Percentiles rank a stretch among this genome's conserved stretches.
These are phyloP conservation scores for Telopea speciosissima DNA, from an alignment of 177 flowering plant genomes.

Conservation along the genomic window DNA sequence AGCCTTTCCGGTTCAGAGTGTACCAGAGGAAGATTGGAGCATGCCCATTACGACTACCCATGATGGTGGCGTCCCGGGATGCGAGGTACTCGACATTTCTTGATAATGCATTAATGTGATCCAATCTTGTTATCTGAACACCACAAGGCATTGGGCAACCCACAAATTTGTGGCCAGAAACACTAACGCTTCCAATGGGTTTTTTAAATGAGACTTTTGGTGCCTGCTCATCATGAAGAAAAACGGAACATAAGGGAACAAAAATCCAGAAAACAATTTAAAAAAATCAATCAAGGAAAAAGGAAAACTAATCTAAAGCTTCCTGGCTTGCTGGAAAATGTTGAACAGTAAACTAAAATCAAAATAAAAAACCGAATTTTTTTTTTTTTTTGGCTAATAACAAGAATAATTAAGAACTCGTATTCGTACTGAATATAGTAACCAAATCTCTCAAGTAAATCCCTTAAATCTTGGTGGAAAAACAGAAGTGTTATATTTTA, in stretches of 20 bases:
- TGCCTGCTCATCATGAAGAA: constrained; percentile 49
- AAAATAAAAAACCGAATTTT: no score
- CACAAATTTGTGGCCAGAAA: constrained; percentile 98
- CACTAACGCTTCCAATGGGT: constrained; percentile 98
- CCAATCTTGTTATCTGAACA: constrained; percentile 82
- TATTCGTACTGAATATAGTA: no score
- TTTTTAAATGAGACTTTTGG: constrained; percentile 93
- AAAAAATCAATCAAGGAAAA: not conserved
- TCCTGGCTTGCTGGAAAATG: no score
- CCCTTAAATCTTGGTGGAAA: no score
- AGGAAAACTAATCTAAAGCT: no score
- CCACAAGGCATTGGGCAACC: constrained; percentile 99
- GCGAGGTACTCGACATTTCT: constrained; percentile 96
- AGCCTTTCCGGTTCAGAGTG: constrained; percentile 87
- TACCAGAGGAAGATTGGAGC: constrained; percentile 99
- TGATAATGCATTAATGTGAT: constrained; percentile 85
- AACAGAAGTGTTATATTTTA: no score
- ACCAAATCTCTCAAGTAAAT: no score
- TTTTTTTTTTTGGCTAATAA: no score
- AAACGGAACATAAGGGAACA: not conserved
- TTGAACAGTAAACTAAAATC: no score
- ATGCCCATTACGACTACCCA: constrained; percentile 98
- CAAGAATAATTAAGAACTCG: no score
- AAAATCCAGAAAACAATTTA: not conserved
- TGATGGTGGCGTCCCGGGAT: constrained; percentile 96